A percentile compares a stretch with the other conserved stretches of the same genome.
Evolutionary conservation across 1,139 yeast species (phyloP).

Genomic region (Candida labiduridarum): DNA sequence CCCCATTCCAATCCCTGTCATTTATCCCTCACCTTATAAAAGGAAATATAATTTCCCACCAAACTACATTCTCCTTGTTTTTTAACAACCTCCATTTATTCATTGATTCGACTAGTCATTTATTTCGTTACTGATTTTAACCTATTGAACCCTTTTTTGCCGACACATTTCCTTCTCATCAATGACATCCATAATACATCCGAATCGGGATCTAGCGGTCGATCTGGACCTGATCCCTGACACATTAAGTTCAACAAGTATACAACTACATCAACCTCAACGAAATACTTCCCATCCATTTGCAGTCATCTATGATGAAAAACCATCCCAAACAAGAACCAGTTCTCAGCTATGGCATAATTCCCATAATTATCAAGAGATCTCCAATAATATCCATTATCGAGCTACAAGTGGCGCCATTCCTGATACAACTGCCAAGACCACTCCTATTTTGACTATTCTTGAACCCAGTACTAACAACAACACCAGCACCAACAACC

Average conservation of each 20-base stretch:
- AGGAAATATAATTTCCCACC: no score
- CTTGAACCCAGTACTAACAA: conserved; percentile 22
- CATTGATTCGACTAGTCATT: background rate
- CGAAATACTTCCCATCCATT: conserved; percentile 25
- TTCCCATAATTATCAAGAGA: conserved; percentile 9
- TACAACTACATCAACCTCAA: conserved; percentile 9
- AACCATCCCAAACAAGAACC: conserved; percentile 1
- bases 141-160: background rate
- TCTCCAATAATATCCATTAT: conserved; percentile 9
- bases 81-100: background rate
- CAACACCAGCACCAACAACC: no score
- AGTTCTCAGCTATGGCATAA: conserved; percentile 12
- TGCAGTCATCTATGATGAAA: conserved; percentile 21
- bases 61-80: background rate
- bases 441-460: conserved; percentile 31
- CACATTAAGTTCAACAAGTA: background rate
- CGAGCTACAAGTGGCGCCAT: conserved; percentile 4
- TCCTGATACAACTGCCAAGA: background rate
- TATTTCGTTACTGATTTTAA: background rate
- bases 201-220: background rate
- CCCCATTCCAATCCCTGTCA: background rate
- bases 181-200: background rate
- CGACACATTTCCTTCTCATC: background rate
- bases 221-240: background rate
- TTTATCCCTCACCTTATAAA: no score